Percentiles rank a stretch among this genome's conserved stretches.
Conservation (phyloP, 1,284 basidiomycete species). For the Cryptococcus jaspeensis region DNA sequence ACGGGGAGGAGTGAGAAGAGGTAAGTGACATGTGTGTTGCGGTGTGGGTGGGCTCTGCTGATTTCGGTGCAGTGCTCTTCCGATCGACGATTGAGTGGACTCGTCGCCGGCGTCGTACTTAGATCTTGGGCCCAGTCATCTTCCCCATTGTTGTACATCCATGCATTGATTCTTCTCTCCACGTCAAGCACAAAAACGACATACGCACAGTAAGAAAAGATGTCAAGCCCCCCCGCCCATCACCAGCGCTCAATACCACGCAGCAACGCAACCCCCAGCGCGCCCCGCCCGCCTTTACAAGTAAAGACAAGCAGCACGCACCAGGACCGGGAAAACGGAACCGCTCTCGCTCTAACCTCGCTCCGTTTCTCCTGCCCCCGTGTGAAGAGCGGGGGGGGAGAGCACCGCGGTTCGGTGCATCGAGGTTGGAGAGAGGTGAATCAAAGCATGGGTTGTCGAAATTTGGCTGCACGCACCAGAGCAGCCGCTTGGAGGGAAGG, state of each 20-base stretch:
- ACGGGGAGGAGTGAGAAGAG: slow-evolving; percentile 49
- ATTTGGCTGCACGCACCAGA: no score
- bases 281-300: no score
- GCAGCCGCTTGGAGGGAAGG: not conserved
- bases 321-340: no score
- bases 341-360: slow-evolving; percentile 26
- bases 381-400: slow-evolving; percentile 15
- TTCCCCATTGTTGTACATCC: not conserved
- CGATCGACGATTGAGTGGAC: slow-evolving; percentile 19
- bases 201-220: slow-evolving; percentile 2
- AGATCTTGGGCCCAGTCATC: not conserved
- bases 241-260: not conserved
- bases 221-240: slow-evolving; percentile 1
- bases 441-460: not conserved
- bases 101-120: not conserved
- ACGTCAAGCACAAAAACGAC: not conserved
- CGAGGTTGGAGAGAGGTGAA: slow-evolving; percentile 21
- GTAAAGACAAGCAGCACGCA: no score
- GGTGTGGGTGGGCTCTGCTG: not conserved
- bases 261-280: not conserved
- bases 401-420: slow-evolving; percentile 29
- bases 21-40: slow-evolving; percentile 20
- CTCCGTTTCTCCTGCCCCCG: slow-evolving; percentile 40
- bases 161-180: not conserved
- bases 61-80: slow-evolving; percentile 26